Base-by-base conservation (phyloP, 441 rosid genomes). In the Pelargonium citronellum region DNA sequence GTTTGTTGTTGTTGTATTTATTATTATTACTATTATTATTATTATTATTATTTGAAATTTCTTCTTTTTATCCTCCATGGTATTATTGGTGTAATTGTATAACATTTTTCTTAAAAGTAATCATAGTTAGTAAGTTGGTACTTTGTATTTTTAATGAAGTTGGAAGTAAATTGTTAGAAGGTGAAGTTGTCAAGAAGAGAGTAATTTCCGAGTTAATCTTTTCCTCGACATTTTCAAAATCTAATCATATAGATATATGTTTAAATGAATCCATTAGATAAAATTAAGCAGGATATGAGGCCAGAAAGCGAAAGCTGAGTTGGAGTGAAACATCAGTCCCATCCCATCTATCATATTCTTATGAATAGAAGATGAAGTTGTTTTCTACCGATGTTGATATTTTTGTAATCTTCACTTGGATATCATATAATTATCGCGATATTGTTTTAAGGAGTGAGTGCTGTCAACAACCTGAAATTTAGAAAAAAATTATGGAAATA, bases 231-330 rank as follows among this genome's bases (percentile, higher is more conserved):
- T 49, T 49, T 49, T 49, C n/a, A 12, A 49, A 49, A 49, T 11
- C 55, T 49, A 49, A 49, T 30, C 37, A 30, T 30, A 49, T 13
- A 4, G 15, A 49, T 49, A 15, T n/a, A 1, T 17, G 62, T 5
- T 57, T 11, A 57, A 57, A 57, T 57, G 62, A 30, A 30, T 30
- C 6, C 37, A 30, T 30, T 30, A 17, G 63, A 58, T 58, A 20
- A 19, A 27, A 58, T 17, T 58, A 58, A 58, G 63, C 10, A 58
- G 9, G 64, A 58, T 58, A 10, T 58, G 10, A 58, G 64, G 64
- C 64, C 30, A 20, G 16, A 58, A 20, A 58, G 30, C n/a, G 64
- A 58, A 16, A 20, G 64, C 6, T 58, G 64, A 58, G 64, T 19
- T 1, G n/a, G 64, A 58, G 34, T 58, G 22, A 10, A 58, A 58